A percentile compares a stretch with the other conserved stretches of the same genome.
These are phyloP conservation scores for Fragaria iinumae DNA, from an alignment of 306 rosid species.

Conservation along the genomic window DNA sequence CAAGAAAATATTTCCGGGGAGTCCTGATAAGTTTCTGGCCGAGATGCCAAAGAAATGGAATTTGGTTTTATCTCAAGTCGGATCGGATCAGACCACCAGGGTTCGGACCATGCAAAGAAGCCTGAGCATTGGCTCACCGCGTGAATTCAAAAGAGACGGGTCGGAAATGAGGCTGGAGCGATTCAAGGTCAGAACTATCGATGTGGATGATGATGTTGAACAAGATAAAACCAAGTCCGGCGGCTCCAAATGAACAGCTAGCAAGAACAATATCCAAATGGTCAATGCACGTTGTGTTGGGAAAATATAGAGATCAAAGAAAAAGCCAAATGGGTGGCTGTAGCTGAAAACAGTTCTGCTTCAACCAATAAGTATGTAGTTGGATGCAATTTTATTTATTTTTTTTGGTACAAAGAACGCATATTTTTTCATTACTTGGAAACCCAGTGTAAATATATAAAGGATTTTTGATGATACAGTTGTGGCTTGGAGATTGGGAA, in stretches of 20 bases:
- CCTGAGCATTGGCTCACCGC: constrained; percentile 37
- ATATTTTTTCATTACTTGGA: no score
- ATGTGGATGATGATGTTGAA: constrained; percentile 3
- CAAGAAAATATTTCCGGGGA: constrained; percentile 30
- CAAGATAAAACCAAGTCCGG: background rate
- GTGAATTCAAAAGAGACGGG: background rate
- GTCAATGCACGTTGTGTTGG: background rate
- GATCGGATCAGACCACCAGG: constrained; percentile 5
- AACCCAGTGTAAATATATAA: no score
- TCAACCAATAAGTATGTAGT: no score
- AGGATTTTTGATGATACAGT: no score
- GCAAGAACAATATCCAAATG: background rate
- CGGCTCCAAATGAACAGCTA: background rate
- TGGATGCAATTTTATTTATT: no score
- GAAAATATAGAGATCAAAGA: background rate
- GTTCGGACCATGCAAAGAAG: constrained; percentile 36
- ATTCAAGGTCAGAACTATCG: constrained; percentile 35
- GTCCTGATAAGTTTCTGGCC: constrained; percentile 17
- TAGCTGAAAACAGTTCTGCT: no score
- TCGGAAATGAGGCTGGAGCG: constrained; percentile 27
- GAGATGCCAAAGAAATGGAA: constrained; percentile 29
- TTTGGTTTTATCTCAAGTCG: constrained; percentile 9
- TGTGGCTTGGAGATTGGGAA: no score
- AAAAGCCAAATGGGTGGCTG: background rate
- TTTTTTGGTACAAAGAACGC: no score